Percentiles rank a stretch among this genome's conserved stretches.
These are phyloP conservation scores for Aspergillus ostianus DNA, from an alignment of 495 filamentous ascomycete species.

Conservation along the genomic window DNA sequence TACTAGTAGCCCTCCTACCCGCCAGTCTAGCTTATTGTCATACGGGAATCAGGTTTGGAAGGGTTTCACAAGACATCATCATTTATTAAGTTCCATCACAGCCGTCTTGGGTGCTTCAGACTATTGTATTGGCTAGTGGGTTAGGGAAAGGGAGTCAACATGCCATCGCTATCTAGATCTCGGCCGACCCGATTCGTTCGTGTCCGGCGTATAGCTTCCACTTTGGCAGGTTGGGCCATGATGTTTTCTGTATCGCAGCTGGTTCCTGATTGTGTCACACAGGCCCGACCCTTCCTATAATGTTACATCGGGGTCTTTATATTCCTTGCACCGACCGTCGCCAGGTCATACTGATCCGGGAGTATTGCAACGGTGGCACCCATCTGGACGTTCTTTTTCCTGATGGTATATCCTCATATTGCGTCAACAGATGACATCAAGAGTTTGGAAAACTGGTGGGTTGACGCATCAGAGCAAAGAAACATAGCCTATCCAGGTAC, in stretches of 20 bases:
- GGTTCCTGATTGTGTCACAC: neutral
- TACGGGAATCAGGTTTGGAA: neutral
- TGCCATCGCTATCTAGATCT: neutral
- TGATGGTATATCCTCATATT: neutral
- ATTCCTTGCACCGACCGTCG: neutral
- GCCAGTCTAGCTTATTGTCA: neutral
- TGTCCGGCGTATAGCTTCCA: neutral
- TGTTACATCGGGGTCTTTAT: neutral
- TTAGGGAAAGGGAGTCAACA: neutral
- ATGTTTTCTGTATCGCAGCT: neutral
- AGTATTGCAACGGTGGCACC: constrained; percentile 23
- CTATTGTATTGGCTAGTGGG: neutral
- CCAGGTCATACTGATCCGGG: neutral
- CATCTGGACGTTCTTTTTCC: neutral
- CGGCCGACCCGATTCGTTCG: neutral
- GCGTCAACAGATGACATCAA: neutral
- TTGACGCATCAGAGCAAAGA: neutral
- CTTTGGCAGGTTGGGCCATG: neutral
- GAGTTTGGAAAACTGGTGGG: neutral
- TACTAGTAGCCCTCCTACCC: neutral
- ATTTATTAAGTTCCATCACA: neutral
- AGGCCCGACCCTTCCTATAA: neutral
- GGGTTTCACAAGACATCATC: neutral
- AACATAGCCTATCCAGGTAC: neutral
- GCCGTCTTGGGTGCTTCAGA: neutral